Percentiles rank a stretch among this genome's conserved stretches.
Conservation (phyloP, 1,284 basidiomycete genomes). For the Marasmius tenuissimus region DNA sequence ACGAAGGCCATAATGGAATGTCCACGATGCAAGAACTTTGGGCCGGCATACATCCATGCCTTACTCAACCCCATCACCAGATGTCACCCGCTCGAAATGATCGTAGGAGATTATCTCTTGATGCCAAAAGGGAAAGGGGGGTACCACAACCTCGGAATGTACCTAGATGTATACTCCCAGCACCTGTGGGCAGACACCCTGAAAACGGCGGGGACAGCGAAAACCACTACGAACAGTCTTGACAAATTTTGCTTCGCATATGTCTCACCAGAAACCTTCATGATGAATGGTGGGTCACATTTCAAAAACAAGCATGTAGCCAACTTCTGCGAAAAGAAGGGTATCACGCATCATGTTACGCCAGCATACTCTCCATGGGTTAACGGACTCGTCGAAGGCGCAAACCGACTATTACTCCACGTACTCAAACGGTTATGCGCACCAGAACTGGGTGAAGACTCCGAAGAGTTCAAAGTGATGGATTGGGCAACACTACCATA, state of each 20-base stretch:
- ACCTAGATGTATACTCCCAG: constrained; percentile 27
- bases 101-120: constrained; percentile 33
- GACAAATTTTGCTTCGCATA: constrained; percentile 22
- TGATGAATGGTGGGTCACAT: constrained; percentile 37
- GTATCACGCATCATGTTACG: constrained; percentile 20
- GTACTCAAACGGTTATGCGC: constrained; percentile 28
- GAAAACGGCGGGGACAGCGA: constrained; percentile 22
- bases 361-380: constrained; percentile 40
- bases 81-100: constrained; percentile 32
- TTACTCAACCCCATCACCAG: constrained; percentile 35
- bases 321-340: constrained; percentile 24
- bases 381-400: constrained; percentile 34
- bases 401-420: constrained; percentile 30
- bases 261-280: constrained; percentile 28
- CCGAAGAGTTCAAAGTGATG: constrained; percentile 19
- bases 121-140: constrained; percentile 32
- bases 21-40: constrained; percentile 27
- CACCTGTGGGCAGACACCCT: constrained; percentile 27
- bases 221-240: constrained; percentile 25
- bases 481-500: constrained; percentile 10
- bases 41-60: constrained; percentile 23
- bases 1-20: constrained; percentile 29
- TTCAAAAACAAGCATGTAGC: constrained; percentile 34
- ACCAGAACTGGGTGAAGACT: no score
- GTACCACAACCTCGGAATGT: constrained; percentile 25